phyloP scores from a whole-genome alignment of 1,139 yeast genomes.

The Yamadazyma songkhlaensis region DNA sequence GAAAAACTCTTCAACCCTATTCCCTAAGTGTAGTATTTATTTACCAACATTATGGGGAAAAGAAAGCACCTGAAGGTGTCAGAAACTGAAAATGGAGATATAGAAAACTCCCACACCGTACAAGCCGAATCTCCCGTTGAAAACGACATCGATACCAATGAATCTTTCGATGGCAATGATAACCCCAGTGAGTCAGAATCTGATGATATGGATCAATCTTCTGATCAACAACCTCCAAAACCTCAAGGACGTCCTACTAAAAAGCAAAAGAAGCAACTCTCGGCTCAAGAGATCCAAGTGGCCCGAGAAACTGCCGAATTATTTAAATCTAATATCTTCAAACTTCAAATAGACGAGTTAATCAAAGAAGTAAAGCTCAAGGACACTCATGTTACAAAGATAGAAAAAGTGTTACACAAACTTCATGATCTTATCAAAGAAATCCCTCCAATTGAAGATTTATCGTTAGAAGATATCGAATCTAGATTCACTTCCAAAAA shows the following conservation, averaged over 20 bases:
- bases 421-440: slow-evolving; percentile 67
- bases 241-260: slow-evolving; percentile 20
- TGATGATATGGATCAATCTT: slow-evolving; percentile 13
- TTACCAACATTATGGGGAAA: slow-evolving; percentile 24
- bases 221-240: slow-evolving; percentile 9
- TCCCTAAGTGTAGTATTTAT: not conserved
- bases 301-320: slow-evolving; percentile 93
- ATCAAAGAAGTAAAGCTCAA: slow-evolving; percentile 74
- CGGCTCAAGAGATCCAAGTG: slow-evolving; percentile 84
- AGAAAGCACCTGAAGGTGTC: slow-evolving; percentile 18
- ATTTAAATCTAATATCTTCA: slow-evolving; percentile 91
- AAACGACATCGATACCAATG: too few relatives aligned
- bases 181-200: slow-evolving; percentile 15
- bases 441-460: slow-evolving; percentile 53
- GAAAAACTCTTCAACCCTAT: slow-evolving; percentile 4
- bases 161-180: slow-evolving; percentile 6
- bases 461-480: slow-evolving; percentile 55
- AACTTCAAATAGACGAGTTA: slow-evolving; percentile 88
- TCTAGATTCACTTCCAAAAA: slow-evolving; percentile 43
- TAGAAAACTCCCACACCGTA: too few relatives aligned
- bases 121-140: too few relatives aligned
- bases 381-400: slow-evolving; percentile 59
- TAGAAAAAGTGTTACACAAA: slow-evolving; percentile 77
- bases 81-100: too few relatives aligned
- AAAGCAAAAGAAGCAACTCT: slow-evolving; percentile 41